Evolutionary conservation across 768 basidiomycete species (phyloP), one percentile per base, ranked within the genome.

Genomic region (Mycena amicta): DNA sequence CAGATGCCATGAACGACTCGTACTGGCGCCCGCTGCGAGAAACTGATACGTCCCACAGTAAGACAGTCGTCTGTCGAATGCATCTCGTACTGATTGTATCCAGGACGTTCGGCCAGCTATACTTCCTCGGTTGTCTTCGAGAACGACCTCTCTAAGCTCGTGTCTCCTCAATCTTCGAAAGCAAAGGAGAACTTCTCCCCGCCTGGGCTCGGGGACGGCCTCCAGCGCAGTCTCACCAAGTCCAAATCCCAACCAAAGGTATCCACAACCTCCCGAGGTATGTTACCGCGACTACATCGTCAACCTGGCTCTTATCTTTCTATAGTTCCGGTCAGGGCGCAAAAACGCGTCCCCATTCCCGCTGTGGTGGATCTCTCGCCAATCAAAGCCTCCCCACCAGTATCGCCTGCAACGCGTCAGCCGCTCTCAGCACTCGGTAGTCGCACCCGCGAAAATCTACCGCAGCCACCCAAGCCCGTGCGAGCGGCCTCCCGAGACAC

Each of bases 1-100:
- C 75, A 4, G 83, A 89, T 52, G 83, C 86, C 0, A 83, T 91
- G 71, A 71, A 65, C 23, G 91, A 93, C 65, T 57, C 77, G 1
- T 93, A 88, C 68, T 94, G 90, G 90, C 70, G 74, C 5, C 65
- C 67, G 25, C 37, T 64, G 56, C 69, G 68, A 54, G 67, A 70
- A 20, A 61, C 73, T 13, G 59, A 70, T 45, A 62, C 61, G 40
- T 59, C 69, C 18, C 82, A 85, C 65, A 76, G 83, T 84, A 63
- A 55, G 82, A 20, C 3, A 33, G 16, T 23, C 50, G 15, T 2
- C 26, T 12, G 1, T 22, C 13, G 46, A 40, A 2, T 49, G 8
- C 12, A 28, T 37, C 26, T 16, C 23, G 56, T 66, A 28, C 67
- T 56, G 3, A 3, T 45, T 28, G 13, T 27, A 16, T 40, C 22